Evolutionary conservation across 257 asterid genomes (phyloP), one percentile per base, ranked within the genome.

Genomic region (Nicotiana tomentosiformis): DNA sequence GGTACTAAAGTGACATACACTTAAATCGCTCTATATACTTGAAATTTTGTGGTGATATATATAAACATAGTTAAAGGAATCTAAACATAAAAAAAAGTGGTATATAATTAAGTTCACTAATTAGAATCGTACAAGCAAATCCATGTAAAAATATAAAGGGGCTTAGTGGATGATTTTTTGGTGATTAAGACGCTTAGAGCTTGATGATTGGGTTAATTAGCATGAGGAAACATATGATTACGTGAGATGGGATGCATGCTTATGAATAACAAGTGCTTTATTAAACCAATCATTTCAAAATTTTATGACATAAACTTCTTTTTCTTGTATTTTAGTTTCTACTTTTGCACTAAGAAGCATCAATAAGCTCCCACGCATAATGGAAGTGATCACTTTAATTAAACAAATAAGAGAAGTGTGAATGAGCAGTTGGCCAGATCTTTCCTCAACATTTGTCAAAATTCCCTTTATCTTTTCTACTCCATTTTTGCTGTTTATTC

Each of bases 361-460:
- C 58, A 53, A 53, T 14, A 53, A 53, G 58, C 17, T 15, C 58
- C 58, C 18, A 14, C 18, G 18, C 51, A 53, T 53, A 53, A 43
- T 53, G 58, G 58, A 14, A 53, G 58, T 5, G 2, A 53, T 12
- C 18, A 56, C 39, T 77, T 49, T 9, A 77, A 10, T 43, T 8
- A 8, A 51, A 20, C 10, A 53, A 49, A 77, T 77, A 29, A 17
- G 85, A 81, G 43, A 10, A 56, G 20, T 49, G 81, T 14, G 82
- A 84, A 84, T 81, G 78, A 62, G 78, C 84, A 77, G 58, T 53
- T 53, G 58, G 7, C 58, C 1, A 53, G 58, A 53, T 11, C 58
- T 84, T 81, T 65, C 82, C 83, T 80, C 70, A 86, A 83, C 58
- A 85, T 82, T 78, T 83, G 82, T 84, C 82, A 65, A 78, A 83